Conservation (phyloP, 257 asterid species). For the Jasminum sambac region DNA sequence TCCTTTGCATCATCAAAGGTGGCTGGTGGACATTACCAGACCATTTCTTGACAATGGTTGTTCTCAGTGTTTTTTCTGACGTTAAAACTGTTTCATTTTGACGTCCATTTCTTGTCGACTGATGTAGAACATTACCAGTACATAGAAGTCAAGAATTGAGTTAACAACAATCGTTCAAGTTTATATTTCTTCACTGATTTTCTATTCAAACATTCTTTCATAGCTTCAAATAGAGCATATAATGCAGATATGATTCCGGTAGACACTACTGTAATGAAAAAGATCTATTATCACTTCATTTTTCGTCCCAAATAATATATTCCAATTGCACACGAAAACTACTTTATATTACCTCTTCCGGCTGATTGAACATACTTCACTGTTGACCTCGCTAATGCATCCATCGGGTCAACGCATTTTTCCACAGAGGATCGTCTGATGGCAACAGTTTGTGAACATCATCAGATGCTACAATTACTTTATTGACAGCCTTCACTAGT, state of each 20-base stretch:
- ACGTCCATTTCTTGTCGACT: neutral
- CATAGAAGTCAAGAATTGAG: neutral
- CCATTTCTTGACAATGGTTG: neutral
- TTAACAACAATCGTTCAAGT: neutral
- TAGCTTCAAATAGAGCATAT: neutral
- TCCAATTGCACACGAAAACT: neutral
- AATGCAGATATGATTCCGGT: neutral
- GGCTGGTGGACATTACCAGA: neutral
- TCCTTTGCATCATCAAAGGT: neutral
- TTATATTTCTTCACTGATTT: neutral
- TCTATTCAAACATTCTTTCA: neutral
- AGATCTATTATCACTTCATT: neutral
- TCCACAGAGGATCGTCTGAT: constrained; percentile 43
- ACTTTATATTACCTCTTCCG: constrained; percentile 14
- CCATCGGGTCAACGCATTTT: constrained; percentile 45
- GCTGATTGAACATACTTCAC: constrained; percentile 29
- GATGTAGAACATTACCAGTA: neutral
- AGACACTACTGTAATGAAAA: too few species aligned
- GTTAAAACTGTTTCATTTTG: constrained; percentile 1
- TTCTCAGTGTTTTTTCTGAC: neutral
- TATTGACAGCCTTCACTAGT: constrained; percentile 44
- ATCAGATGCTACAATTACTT: constrained; percentile 45
- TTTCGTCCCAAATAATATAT: constrained; percentile 1
- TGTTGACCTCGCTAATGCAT: constrained; percentile 44
- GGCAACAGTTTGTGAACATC: constrained; percentile 40